Base-by-base conservation (phyloP, 164 flowering plant genomes). In the Piper longum region DNA sequence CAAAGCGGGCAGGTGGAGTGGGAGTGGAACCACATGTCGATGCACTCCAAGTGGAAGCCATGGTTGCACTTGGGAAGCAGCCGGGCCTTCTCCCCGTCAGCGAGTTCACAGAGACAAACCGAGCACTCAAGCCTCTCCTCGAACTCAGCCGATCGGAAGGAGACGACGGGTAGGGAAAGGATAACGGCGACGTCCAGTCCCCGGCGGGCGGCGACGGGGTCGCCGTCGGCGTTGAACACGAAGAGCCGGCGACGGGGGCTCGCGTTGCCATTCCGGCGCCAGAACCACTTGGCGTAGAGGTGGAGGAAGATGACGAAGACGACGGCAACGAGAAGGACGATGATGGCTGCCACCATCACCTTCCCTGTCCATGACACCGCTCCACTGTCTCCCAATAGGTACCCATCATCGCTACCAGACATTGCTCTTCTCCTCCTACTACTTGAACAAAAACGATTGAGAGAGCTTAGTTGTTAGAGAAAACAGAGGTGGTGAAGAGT, bases 241-340 rank as follows among this genome's bases (percentile, higher is more conserved):
- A 48, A 48, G 14, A 54, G 26, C 41, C 16, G 17, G 8, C 41
- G 60, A 2, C 60, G 60, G 41, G 60, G 36, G 16, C 5, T 11
- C 4, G 60, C 5, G 42, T 57, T 18, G 26, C 61, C 58, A 12
- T 69, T 56, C 26, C 82, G 78, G 76, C 80, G 67, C 91, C 86
- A 86, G 67, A 72, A 84, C 82, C 81, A 83, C 60, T 77, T 86
- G 62, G 92, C 86, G 64, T 86, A 93, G 65, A 92, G 77, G 69
- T 88, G 92, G 14, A 89, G 89, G 45, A 81, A 68, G 41, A 88
- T 64, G 14, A 89, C 81, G 48, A 89, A 79, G 17, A 83, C 74
- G 0, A 88, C 72, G 16, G 84, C 80, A 11, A 86, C 1, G 66
- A 84, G 83, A 40, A 89, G 81, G 4, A 86, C 64, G 7, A 86